Conservation (phyloP, 441 rosid genomes). For the Rhodomyrtus psidioides region DNA sequence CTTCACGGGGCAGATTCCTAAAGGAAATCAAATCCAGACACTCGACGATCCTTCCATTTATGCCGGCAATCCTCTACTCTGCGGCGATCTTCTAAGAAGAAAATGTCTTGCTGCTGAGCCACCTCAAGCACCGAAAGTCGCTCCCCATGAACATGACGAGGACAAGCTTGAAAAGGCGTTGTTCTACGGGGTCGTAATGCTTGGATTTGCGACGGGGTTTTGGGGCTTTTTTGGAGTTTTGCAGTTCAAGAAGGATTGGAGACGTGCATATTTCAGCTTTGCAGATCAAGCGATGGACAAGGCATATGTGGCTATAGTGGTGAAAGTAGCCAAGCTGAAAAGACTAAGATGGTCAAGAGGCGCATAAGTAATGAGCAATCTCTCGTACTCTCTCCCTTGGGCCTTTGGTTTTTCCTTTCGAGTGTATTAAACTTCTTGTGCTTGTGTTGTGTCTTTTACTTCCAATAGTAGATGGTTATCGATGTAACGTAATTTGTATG, state of each 20-base stretch:
- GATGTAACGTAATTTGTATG: background rate
- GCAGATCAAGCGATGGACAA: background rate
- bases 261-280: background rate
- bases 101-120: too few relatives aligned
- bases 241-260: background rate
- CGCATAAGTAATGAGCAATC: background rate
- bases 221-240: background rate
- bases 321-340: background rate
- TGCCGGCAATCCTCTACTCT: too few relatives aligned
- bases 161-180: too few relatives aligned
- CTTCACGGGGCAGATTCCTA: too few relatives aligned
- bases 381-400: background rate
- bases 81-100: too few relatives aligned
- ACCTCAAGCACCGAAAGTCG: too few relatives aligned
- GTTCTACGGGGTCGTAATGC: too few relatives aligned
- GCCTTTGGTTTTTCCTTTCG: background rate
- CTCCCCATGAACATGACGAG: too few relatives aligned
- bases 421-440: background rate
- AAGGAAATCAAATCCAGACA: too few relatives aligned
- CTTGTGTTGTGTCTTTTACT: background rate
- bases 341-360: background rate
- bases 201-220: too few relatives aligned
- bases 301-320: background rate
- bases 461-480: background rate
- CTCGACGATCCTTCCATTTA: too few relatives aligned